Conservation (phyloP, 139 green algal species). For the Haematococcus lacustris region DNA sequence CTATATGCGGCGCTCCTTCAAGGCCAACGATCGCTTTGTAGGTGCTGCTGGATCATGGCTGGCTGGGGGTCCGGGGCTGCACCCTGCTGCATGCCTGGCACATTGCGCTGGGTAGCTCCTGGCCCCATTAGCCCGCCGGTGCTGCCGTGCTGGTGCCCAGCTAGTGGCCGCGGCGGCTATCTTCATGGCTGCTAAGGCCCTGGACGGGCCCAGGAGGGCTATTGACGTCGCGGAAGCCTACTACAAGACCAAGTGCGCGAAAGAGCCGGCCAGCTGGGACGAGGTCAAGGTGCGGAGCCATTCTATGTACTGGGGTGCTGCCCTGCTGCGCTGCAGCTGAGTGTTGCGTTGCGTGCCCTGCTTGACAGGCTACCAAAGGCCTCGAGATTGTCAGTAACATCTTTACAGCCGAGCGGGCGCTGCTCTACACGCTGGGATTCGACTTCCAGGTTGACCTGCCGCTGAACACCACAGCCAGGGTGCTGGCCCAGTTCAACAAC, state of each 20-base stretch:
- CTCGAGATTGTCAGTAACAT: too few species aligned
- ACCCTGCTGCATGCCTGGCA: neutral
- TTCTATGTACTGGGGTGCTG: too few species aligned
- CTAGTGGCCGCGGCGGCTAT: slow-evolving; percentile 1
- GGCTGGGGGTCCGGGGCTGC: too few species aligned
- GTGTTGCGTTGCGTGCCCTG: too few species aligned
- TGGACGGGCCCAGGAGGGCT: neutral
- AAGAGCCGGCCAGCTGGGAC: slow-evolving; percentile 1
- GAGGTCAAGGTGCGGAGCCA: too few species aligned
- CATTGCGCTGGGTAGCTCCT: neutral
- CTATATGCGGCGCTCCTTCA: neutral
- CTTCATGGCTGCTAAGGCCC: slow-evolving; percentile 4
- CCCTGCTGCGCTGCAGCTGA: too few species aligned
- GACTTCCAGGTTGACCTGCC: too few species aligned
- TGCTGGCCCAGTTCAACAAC: too few species aligned
- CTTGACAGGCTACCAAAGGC: too few species aligned
- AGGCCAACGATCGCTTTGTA: slow-evolving; percentile 8
- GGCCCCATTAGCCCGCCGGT: neutral
- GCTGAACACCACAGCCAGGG: too few species aligned
- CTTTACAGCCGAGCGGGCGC: neutral
- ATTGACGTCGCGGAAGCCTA: slow-evolving; percentile 5
- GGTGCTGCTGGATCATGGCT: neutral
- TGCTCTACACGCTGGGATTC: neutral
- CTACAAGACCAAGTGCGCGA: slow-evolving; percentile 4
- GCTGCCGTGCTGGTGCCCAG: neutral